Base-by-base conservation (phyloP, 2,329 filamentous ascomycete genomes). In the Microdochium nivale region DNA sequence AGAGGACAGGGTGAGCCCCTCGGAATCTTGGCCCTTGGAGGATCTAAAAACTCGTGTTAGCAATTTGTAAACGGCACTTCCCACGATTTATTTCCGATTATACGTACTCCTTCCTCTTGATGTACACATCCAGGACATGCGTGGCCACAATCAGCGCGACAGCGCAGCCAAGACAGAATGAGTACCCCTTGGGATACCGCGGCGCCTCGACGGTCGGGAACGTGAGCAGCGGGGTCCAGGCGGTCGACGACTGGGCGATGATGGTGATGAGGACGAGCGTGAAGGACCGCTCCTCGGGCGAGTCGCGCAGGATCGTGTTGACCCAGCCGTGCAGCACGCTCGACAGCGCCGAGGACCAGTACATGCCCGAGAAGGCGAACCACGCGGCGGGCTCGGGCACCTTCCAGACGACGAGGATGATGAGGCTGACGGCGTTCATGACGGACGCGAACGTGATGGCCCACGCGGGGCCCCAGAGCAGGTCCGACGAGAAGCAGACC, bases 241-340 rank as follows among this genome's bases (percentile, higher is more conserved):
- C 77, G 0, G 75, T 80, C 0, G 75, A 76, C 0, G 71, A 78
- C 59, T 79, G 77, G 0, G 76, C 67, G 14, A 81, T 64, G 0
- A 70, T 67, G 48, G 77, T 81, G 54, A 79, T 73, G n/a, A 76
- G 58, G 2, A 80, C 71, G 7, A 80, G 58, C 0, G 70, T 72
- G 47, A 80, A 70, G 0, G 75, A 68, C 3, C 78, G 62, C 52
- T 79, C 71, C 0, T 69, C 70, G 0, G 71, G 70, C 1, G 71
- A 70, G 11, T 69, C 65, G 16, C 70, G 68, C 1, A 80, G 61
- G 46, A 73, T 67, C 13, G 67, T 73, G 53, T 80, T 81, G 2
- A 78, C 70, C 75, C 77, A 80, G 2, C 77, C 77, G 50, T 80
- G 74, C 8, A 81, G 62, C 2, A 79, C 73, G 48, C 73, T 77